Base-by-base conservation (phyloP, 805 yeast genomes). In the Cyberlindnera suaveolens region DNA sequence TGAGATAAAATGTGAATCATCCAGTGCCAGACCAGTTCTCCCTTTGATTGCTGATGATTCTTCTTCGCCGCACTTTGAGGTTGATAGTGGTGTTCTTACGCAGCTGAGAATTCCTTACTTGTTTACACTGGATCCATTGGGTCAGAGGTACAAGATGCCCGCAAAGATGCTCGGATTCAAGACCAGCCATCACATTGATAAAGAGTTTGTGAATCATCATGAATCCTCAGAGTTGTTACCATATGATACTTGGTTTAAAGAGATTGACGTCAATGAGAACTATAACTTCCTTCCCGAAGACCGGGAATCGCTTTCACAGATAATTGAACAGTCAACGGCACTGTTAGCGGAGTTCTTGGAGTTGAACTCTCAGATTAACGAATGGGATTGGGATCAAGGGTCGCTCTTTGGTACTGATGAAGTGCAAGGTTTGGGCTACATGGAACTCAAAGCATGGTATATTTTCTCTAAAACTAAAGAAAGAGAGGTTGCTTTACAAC, bases 31-130 rank as follows among this genome's bases (percentile, higher is more conserved):
- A 5, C 84, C 87, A 0, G 45, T 81, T 3, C 51, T 67, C 31
- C 88, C 89, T 0, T 57, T 83, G 31, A 56, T 75, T n/a, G 80
- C 86, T 0, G 85, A 80, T 45, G 72, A 72, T 41, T 64, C 73
- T 30, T 62, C 72, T 1, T 61, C 58, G 3, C 71, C 72, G 42
- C 75, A 79, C 78, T 54, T 74, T 37, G 66, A 70, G 26, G 51
- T 57, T 15, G 54, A 57, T 3, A 51, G 47, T 2, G 54, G 63
- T 6, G 41, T 56, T 11, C 44, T 49, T 23, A 13, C 50, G 1
- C 44, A 58, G 2, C 43, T 77, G 53, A 65, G 74, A 36, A 70
- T 82, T 8, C 90, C 90, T 0, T 78, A 75, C 47, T 51, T 82
- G 31, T 68, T 71, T 29, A 74, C 89, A 0, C 75, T 84, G 0